Base-by-base conservation (phyloP, 192 early-diverging fungal genomes). In the Thamnidium elegans region DNA sequence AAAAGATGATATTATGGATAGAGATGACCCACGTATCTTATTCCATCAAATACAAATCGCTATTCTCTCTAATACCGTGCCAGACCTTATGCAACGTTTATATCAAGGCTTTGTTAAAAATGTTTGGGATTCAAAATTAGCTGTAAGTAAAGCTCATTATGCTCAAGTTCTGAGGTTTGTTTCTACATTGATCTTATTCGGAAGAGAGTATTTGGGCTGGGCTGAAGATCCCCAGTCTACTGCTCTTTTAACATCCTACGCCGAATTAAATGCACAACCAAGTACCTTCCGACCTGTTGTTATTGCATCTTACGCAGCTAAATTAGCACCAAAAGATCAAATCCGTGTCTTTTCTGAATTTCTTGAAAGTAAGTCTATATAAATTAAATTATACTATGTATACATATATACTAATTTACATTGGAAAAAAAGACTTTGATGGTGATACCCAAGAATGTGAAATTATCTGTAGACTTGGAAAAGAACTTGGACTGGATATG, bases 281-380 rank as follows among this genome's bases (percentile, higher is more conserved):
- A 32, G 15, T 10, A 34, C 54, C 17, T 55, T 55, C 32, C 6
- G 54, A 34, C 54, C 54, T 55, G 31, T 55, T n/a, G 32, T 20
- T 55, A 55, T 55, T 39, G 34, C 54, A 1, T 34, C 54, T 3
- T 55, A 55, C 34, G 31, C 31, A 9, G 31, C 54, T 34, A 17
- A 17, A 20, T 34, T 55, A 36, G 0, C 54, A 55, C 8, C 31
- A 36, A 19, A 56, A 19, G 34, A 39, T n/a, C 26, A 55, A 34
- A 55, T 31, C 26, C 26, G 31, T 4, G 14, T 54, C 14, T 54
- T 34, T 34, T 36, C 54, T 10, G 30, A 30, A 7, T 55, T 55
- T 34, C 19, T 55, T 34, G 8, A 39, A 55, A 55, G 54, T 55
- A 55, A 54, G 11, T 10, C 31, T 31, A 30, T 31, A 17, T 15